Conservation (phyloP, 306 rosid species). For the Trichosanthes cucumerina region DNA sequence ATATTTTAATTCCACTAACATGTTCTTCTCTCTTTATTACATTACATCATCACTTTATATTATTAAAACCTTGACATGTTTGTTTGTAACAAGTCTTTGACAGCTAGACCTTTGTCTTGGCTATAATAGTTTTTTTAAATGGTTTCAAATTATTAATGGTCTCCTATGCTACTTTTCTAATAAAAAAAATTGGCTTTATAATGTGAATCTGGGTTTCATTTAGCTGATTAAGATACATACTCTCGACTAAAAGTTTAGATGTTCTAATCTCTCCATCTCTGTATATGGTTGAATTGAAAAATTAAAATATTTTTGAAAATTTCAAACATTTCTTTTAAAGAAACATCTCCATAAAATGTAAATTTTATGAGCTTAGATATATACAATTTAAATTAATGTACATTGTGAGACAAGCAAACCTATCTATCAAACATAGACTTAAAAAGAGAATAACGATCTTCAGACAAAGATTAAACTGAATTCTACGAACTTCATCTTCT, state of each 20-base stretch:
- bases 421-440: background rate
- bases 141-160: background rate
- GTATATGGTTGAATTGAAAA: no score
- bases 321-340: background rate
- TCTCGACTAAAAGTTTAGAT: no score
- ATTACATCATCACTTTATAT: background rate
- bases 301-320: no score
- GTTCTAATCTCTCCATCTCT: no score
- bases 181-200: no score
- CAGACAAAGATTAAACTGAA: background rate
- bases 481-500: background rate
- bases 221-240: no score
- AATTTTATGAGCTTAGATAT: background rate
- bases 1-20: background rate
- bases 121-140: background rate
- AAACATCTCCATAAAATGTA: no score
- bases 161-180: background rate
- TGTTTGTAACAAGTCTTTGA: constrained; percentile 1
- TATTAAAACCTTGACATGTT: constrained; percentile 1
- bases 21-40: background rate
- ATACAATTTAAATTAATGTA: background rate
- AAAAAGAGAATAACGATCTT: background rate
- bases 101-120: constrained; percentile 1
- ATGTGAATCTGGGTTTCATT: no score
- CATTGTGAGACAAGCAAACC: background rate